Base-by-base conservation (phyloP, 352 stramenopile genomes). In the Pythium pectinolyticum region DNA sequence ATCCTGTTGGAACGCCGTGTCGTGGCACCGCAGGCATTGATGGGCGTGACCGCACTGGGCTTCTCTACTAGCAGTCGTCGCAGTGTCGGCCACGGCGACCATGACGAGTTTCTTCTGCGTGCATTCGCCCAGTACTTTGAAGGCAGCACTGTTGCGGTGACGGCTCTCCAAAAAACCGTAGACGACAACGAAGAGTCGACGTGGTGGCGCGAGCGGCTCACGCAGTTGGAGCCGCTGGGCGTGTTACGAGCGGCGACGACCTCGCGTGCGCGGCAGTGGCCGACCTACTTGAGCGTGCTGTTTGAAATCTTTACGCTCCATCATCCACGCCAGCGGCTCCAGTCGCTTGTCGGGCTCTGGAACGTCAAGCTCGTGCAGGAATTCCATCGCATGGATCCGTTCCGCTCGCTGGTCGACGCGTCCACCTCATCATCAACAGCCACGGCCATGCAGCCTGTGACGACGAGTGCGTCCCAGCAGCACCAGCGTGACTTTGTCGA, bases 1-100 rank as follows among this genome's bases (percentile, higher is more conserved):
- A 75, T 93, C 30, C 73, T 90, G 49, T 60, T 93, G 9, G 86
- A 93, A 60, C 70, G 72, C 14, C 74, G 74, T 9, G 69, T 78
- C 28, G 67, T 30, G 25, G 27, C 34, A 3, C 39, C 32, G 15
- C 40, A 34, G 15, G 15, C 11, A 9, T 35, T 25, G 8, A 34
- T 58, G 41, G 28, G 34, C 8, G 52, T 48, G 6, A 31, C 27
- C 1, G 28, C 28, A 41, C 10, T 41, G n/a, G n/a, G 14, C 19
- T 20, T 35, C 6, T 56, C 48, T 14, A 41, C 35, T 41, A 5
- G 12, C 58, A 19, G 20, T 35, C 5, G 24, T 9, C 11, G 31
- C 20, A 7, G 19, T 57, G 20, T 9, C 20, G 41, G 17, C 20
- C 7, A 19, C 41, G 20, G 41, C 6, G 41, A 48, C 22, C 41